Conservation (phyloP, 345 rosid species). For the Cardiospermum halicacabum region DNA sequence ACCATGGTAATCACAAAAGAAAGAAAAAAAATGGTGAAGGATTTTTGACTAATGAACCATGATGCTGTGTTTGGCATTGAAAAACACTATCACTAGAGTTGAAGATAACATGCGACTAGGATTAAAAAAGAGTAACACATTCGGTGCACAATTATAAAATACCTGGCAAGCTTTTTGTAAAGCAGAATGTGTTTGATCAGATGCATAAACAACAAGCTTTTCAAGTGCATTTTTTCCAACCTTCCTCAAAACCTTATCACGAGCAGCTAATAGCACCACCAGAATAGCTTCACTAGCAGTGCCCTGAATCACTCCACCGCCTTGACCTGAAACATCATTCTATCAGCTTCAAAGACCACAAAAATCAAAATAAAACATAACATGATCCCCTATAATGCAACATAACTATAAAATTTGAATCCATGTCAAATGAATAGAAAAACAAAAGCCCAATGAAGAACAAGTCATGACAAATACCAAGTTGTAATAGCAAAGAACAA, state of each 20-base stretch:
- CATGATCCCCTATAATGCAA: neutral
- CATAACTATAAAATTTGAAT: neutral
- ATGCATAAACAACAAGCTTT: constrained; percentile 77
- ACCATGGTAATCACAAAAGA: neutral
- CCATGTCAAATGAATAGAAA: neutral
- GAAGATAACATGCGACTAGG: neutral
- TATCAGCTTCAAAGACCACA: constrained; percentile 8
- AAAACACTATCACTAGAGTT: neutral
- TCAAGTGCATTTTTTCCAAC: constrained; percentile 54
- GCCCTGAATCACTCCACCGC: constrained; percentile 94
- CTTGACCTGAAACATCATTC: constrained; percentile 52
- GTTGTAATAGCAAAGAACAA: no score
- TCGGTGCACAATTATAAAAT: constrained; percentile 3
- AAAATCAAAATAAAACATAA: neutral
- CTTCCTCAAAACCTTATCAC: constrained; percentile 49
- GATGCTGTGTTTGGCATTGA: neutral
- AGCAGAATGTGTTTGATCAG: constrained; percentile 90
- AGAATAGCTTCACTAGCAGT: constrained; percentile 92
- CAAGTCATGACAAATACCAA: no score
- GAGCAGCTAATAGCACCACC: constrained; percentile 76
- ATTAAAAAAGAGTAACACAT: neutral
- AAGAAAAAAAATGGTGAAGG: neutral
- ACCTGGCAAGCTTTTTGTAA: constrained; percentile 91
- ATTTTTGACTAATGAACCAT: neutral
- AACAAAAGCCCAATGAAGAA: no score